Conservation (phyloP, 2,329 filamentous ascomycete genomes). For the Ustulina deusta region DNA sequence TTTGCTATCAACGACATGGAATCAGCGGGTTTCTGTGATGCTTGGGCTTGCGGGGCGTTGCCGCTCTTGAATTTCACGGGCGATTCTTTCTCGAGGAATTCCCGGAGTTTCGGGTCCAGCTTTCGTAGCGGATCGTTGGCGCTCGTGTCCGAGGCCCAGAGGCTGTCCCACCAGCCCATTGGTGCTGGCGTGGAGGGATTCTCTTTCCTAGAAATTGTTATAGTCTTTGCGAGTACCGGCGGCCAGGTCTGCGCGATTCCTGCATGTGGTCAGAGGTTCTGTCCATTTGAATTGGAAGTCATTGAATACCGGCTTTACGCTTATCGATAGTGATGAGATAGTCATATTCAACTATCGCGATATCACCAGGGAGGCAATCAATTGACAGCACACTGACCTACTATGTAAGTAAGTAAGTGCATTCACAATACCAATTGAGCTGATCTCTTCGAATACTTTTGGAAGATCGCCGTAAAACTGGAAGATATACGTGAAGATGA, state of each 20-base stretch:
- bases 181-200: constrained; percentile 19
- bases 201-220: background rate
- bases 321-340: constrained; percentile 33
- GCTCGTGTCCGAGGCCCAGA: constrained; percentile 62
- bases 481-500: background rate
- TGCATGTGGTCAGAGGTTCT: no score
- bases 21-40: constrained; percentile 8
- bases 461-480: background rate
- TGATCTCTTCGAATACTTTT: no score
- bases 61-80: constrained; percentile 72
- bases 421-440: no score
- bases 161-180: constrained; percentile 70
- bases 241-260: background rate
- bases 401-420: no score
- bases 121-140: constrained; percentile 75
- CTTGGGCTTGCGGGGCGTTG: constrained; percentile 38
- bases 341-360: constrained; percentile 27
- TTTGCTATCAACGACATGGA: constrained; percentile 11
- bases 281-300: background rate
- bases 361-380: no score
- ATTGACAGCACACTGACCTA: no score
- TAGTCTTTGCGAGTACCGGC: background rate
- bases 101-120: constrained; percentile 84
- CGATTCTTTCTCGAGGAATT: constrained; percentile 86
- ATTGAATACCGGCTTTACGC: constrained; percentile 9